Percentiles rank a stretch among this genome's conserved stretches.
Evolutionary conservation across 768 basidiomycete species (phyloP).

Genomic region (Termitomyces sp.): DNA sequence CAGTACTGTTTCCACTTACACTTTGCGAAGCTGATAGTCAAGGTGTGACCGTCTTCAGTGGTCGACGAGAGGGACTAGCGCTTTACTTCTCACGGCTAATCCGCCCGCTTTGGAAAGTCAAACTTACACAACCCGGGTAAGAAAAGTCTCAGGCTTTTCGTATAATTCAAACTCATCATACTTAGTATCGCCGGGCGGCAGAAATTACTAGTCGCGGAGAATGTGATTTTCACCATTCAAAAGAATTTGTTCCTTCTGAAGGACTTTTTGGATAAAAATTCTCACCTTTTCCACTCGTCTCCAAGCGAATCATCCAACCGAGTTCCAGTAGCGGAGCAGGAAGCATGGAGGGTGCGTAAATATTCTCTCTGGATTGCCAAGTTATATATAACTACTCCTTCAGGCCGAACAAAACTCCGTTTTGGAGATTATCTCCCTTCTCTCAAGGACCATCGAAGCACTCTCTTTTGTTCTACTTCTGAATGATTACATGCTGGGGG

Average conservation of each 20-base stretch:
- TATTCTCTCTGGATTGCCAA: background rate
- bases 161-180: background rate
- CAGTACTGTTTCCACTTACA: background rate
- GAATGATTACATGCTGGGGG: constrained; percentile 85
- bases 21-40: constrained; percentile 49
- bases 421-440: constrained; percentile 65
- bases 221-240: constrained; percentile 62
- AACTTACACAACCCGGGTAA: constrained; percentile 62
- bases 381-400: constrained; percentile 6
- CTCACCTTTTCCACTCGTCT: constrained; percentile 80
- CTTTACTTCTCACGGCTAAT: constrained; percentile 83
- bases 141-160: constrained; percentile 11
- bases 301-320: constrained; percentile 63
- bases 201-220: constrained; percentile 59
- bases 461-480: constrained; percentile 90
- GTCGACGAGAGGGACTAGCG: constrained; percentile 83
- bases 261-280: constrained; percentile 74
- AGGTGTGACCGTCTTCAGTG: constrained; percentile 76
- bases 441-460: constrained; percentile 87
- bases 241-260: constrained; percentile 75
- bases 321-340: constrained; percentile 62
- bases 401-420: constrained; percentile 82
- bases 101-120: constrained; percentile 82
- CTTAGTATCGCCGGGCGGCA: constrained; percentile 39
- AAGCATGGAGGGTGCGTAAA: constrained; percentile 78